Evolutionary conservation across 805 yeast genomes (phyloP), one percentile per base, ranked within the genome.

Genomic region (Wickerhamiella bombiphila): DNA sequence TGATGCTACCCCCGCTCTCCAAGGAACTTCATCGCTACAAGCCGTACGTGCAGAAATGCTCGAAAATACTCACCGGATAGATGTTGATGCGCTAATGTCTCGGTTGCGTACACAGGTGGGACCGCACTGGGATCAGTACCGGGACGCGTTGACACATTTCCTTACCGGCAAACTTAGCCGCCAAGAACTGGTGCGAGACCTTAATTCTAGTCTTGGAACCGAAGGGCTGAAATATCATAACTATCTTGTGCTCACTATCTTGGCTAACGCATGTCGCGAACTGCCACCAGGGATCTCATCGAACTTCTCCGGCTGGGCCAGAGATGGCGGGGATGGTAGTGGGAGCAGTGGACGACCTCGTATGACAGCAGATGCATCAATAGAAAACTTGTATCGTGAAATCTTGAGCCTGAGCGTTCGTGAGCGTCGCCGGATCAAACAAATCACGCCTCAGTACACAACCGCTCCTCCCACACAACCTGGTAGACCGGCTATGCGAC

Each of bases 401-500:
- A 79, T 88, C 30, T 70, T 91, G 74, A 77, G 88, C 2, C 64
- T 88, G 46, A 82, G 96, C 0, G 71, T 79, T 2, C 67, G 80
- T 45, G 98, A 91, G 54, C 64, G 97, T 43, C 70, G 82, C 45
- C 66, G 97, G 53, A 74, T 88, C 42, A 82, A 85, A 54, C 72
- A 72, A 39, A 83, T 88, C 32, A 75, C 88, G 2, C 71, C 76
- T 52, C 95, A 86, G 2, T 9, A 24, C 26, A 9, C 26, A 9
- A 24, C 26, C 13, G 26, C 26, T 9, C 9, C 11, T 24, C 9
- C 11, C 26, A 24, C 26, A 9, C 22, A 16, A 16, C 22, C 33
- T 5, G 16, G 16, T 13, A n/a, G 22, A 17, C 22, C 33, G 5
- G 22, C 22, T 8, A 20, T 37, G 24, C 81, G 81, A 57, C 69